These are phyloP conservation scores for Otatea glauca DNA, from an alignment of 176 grass and related monocot species.

Conservation along the genomic window DNA sequence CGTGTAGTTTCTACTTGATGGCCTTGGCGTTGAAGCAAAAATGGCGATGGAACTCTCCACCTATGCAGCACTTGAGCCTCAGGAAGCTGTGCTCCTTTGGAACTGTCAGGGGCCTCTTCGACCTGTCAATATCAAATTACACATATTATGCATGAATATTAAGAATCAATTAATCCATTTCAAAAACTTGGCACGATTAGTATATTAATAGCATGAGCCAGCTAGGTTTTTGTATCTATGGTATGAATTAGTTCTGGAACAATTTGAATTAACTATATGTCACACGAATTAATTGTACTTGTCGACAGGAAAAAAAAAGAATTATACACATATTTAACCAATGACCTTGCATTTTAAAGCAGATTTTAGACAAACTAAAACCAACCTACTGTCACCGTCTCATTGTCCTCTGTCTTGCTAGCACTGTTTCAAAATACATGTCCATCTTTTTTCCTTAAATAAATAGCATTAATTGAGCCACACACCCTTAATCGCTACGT, in stretches of 20 bases:
- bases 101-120: constrained; percentile 71
- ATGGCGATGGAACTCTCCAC: constrained; percentile 83
- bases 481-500: neutral
- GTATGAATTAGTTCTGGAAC: neutral
- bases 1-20: constrained; percentile 42
- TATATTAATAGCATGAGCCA: neutral
- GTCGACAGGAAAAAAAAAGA: no score
- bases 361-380: neutral
- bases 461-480: neutral
- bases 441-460: neutral
- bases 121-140: constrained; percentile 50
- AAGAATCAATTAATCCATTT: neutral
- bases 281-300: neutral
- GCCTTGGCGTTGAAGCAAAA: constrained; percentile 70
- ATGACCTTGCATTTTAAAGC: neutral
- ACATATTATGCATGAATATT: neutral
- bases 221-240: neutral
- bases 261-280: neutral
- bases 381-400: neutral
- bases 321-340: neutral
- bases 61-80: constrained; percentile 77
- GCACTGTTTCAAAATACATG: neutral
- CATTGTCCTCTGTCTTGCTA: neutral
- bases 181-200: neutral
- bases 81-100: constrained; percentile 90